Evolutionary conservation across 306 rosid genomes (phyloP).

Genomic region (Lathyrus oleraceus): DNA sequence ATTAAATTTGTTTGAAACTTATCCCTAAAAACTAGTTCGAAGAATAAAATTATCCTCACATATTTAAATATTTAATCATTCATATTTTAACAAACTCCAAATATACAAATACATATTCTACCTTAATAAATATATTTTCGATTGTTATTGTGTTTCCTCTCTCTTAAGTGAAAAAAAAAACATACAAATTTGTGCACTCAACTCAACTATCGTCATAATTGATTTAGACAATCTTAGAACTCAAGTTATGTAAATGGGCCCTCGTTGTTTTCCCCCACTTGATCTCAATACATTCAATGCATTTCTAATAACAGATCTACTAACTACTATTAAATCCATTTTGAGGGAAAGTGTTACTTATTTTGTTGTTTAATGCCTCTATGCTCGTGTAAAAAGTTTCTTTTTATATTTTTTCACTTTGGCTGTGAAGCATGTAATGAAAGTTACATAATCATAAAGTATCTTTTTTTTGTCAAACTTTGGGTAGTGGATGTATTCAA

Average conservation of each 20-base stretch:
- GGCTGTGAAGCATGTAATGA: constrained; percentile 41
- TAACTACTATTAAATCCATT: constrained; percentile 30
- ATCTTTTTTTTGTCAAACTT: constrained; percentile 20
- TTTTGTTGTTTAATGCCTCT: constrained; percentile 11
- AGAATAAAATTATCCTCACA: too few relatives aligned
- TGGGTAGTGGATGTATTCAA: constrained; percentile 38
- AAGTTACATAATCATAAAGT: constrained; percentile 21
- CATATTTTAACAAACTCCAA: too few relatives aligned
- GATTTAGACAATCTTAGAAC: constrained; percentile 36
- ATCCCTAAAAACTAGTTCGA: too few relatives aligned
- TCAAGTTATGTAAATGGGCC: constrained; percentile 43
- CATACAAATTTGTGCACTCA: constrained; percentile 23
- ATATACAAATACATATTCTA: too few relatives aligned
- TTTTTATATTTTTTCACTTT: constrained; percentile 32
- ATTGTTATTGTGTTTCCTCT: not conserved
- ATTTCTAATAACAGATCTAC: constrained; percentile 33
- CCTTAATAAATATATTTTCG: not conserved
- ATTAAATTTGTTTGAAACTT: too few relatives aligned
- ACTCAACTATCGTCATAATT: constrained; percentile 42
- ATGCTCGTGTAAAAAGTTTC: constrained; percentile 16
- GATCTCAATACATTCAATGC: constrained; percentile 34
- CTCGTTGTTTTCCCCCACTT: constrained; percentile 33
- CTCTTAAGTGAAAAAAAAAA: not conserved
- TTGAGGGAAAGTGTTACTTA: constrained; percentile 7
- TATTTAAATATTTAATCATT: too few relatives aligned